Evolutionary conservation across 441 rosid species (phyloP).

Genomic region (Arabidopsis hybrid): DNA sequence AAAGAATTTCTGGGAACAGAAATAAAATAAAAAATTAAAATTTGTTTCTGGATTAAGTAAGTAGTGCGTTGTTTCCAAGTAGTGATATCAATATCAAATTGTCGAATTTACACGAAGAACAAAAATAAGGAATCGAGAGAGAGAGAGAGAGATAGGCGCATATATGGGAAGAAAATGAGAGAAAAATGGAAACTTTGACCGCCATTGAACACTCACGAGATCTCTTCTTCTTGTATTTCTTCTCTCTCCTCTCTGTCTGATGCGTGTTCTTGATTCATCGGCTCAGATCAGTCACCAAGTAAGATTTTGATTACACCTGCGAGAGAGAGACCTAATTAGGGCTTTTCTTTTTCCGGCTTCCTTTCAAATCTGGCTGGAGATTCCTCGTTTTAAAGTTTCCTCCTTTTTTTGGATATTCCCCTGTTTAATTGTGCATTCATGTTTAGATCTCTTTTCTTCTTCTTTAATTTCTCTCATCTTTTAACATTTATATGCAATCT

Average conservation of each 20-base stretch:
- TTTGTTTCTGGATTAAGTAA: background rate
- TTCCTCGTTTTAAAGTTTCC: conserved; percentile 10
- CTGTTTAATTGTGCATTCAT: conserved; percentile 3
- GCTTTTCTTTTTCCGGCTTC: conserved; percentile 27
- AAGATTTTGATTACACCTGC: conserved; percentile 34
- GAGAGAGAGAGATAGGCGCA: conserved; percentile 51
- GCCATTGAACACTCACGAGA: conserved; percentile 47
- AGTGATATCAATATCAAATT: conserved; percentile 8
- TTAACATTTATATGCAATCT: conserved; percentile 13
- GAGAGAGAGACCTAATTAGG: conserved; percentile 33
- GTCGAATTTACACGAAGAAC: background rate
- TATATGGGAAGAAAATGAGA: conserved; percentile 57
- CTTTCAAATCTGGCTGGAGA: conserved; percentile 28
- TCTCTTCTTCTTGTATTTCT: conserved; percentile 8
- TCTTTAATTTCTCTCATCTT: conserved; percentile 10
- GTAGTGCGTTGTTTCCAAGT: conserved; percentile 7
- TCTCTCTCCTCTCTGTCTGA: conserved; percentile 20
- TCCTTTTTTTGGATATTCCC: conserved; percentile 12
- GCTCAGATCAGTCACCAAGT: conserved; percentile 63
- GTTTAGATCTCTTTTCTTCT: conserved; percentile 26
- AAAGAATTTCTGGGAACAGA: background rate
- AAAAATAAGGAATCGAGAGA: conserved; percentile 34
- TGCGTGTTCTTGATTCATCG: conserved; percentile 37
- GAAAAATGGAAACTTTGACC: conserved; percentile 75
- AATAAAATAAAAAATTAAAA: too few relatives aligned